Evolutionary conservation across 2,329 filamentous ascomycete genomes (phyloP), one percentile per base, ranked within the genome.

Genomic region (Xylaria sp.): DNA sequence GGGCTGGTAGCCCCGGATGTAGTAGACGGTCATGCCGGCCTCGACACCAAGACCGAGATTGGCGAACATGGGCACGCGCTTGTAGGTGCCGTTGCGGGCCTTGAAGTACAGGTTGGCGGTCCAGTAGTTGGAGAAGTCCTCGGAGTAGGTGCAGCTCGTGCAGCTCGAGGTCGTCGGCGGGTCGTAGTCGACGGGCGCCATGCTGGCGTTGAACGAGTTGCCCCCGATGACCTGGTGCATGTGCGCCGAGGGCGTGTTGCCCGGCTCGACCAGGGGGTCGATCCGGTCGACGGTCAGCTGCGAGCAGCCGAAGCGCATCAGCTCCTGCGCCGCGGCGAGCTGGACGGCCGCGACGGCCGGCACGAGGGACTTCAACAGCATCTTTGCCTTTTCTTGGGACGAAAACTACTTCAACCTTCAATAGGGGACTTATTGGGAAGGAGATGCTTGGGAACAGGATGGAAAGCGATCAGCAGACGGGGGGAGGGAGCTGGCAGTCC

Each of bases 291-390:
- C 65, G 42, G 66, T 67, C 50, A 72, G 66, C 61, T 70, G 68
- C 7, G 68, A 70, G 63, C 70, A 72, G 26, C 67, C 69, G 50
- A 71, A 72, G 39, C 70, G 69, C 66, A 72, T 71, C 61, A 72
- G 65, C 59, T 70, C 68, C 57, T 71, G 70, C 17, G 68, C 69
- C 24, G 66, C 57, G 41, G 54, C 60, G 45, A 65, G 54, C 52
- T 64, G 64, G 52, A 63, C 20, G 18, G 59, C 66, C 59, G 65
- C 66, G 54, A 63, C 59, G 1, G 64, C 66, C 40, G 64, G 60
- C 43, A 68, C 50, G 26, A 70, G 57, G 34, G 61, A 52, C 61
- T 69, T 71, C 47, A 66, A 50, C 52, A 63, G 54, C 69, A 71
- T 71, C 26, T 54, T 65, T 19, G 53, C 39, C 61, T 49, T 19